Percentiles rank a stretch among this genome's conserved stretches.
Evolutionary conservation across 2,329 filamentous ascomycete genomes (phyloP).

Genomic region (Talaromyces sp.): DNA sequence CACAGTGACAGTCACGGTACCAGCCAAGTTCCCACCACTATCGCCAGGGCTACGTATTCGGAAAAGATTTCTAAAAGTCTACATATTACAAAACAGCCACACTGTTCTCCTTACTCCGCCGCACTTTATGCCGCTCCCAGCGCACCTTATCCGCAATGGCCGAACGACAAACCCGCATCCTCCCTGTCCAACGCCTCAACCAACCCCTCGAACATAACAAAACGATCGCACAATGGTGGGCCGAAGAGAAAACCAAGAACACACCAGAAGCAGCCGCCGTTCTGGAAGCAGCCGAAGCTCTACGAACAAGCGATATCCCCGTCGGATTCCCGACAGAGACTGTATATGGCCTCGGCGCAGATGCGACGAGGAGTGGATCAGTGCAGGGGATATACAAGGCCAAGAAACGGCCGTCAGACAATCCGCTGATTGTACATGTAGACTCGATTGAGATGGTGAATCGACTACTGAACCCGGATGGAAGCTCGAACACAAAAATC

Average conservation of each 20-base stretch:
- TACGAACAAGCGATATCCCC: constrained; percentile 67
- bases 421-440: constrained; percentile 91
- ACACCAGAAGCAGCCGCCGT: constrained; percentile 55
- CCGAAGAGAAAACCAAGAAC: constrained; percentile 33
- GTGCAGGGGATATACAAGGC: constrained; percentile 90
- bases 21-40: neutral
- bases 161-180: constrained; percentile 33
- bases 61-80: no score
- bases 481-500: constrained; percentile 45
- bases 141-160: constrained; percentile 16
- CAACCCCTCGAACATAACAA: constrained; percentile 28
- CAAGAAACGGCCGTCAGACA: constrained; percentile 88
- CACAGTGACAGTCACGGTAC: neutral
- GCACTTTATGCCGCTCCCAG: constrained; percentile 3
- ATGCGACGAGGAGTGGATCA: constrained; percentile 79
- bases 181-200: constrained; percentile 41
- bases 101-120: constrained; percentile 15
- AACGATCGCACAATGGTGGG: constrained; percentile 43
- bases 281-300: constrained; percentile 62
- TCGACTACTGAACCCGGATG: constrained; percentile 53
- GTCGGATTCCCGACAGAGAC: constrained; percentile 98
- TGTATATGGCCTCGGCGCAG: constrained; percentile 94
- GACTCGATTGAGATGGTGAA: constrained; percentile 76
- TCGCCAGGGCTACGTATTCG: no score
- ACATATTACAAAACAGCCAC: neutral